Conservation (phyloP, 2,329 filamentous ascomycete genomes). For the Dothidotthia symphoricarpi region DNA sequence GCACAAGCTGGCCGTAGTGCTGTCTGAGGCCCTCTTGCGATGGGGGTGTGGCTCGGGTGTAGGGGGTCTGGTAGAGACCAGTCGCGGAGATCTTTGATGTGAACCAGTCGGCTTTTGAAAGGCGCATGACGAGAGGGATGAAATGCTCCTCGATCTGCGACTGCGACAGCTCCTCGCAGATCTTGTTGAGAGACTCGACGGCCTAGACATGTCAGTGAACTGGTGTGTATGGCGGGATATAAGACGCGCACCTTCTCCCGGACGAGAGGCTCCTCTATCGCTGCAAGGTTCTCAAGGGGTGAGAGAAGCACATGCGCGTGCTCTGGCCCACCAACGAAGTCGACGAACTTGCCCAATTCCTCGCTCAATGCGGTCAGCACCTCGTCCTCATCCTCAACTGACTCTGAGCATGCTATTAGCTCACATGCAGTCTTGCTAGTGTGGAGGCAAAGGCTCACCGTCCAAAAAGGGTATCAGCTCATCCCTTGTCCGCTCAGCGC, state of each 20-base stretch:
- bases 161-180: constrained; percentile 86
- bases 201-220: constrained; percentile 59
- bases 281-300: constrained; percentile 94
- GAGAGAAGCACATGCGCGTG: constrained; percentile 95
- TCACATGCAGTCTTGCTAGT: constrained; percentile 12
- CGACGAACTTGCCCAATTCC: constrained; percentile 93
- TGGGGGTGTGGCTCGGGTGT: constrained; percentile 83
- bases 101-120: constrained; percentile 99
- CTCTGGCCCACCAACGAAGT: constrained; percentile 93
- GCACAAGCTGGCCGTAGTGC: constrained; percentile 88
- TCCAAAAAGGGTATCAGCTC: constrained; percentile 99
- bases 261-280: constrained; percentile 96
- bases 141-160: constrained; percentile 97
- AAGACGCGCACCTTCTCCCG: constrained; percentile 78
- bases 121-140: constrained; percentile 89
- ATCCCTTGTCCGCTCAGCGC: constrained; percentile 93
- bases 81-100: constrained; percentile 98
- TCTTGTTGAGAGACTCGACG: constrained; percentile 98
- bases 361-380: constrained; percentile 96
- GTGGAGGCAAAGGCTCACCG: constrained; percentile 60
- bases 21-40: constrained; percentile 88
- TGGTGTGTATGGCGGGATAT: background rate
- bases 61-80: constrained; percentile 89
- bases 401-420: constrained; percentile 63
- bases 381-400: constrained; percentile 98